Percentiles rank a stretch among this genome's conserved stretches.
phyloP scores from a whole-genome alignment of 306 rosid species.

The Argentina anserina region DNA sequence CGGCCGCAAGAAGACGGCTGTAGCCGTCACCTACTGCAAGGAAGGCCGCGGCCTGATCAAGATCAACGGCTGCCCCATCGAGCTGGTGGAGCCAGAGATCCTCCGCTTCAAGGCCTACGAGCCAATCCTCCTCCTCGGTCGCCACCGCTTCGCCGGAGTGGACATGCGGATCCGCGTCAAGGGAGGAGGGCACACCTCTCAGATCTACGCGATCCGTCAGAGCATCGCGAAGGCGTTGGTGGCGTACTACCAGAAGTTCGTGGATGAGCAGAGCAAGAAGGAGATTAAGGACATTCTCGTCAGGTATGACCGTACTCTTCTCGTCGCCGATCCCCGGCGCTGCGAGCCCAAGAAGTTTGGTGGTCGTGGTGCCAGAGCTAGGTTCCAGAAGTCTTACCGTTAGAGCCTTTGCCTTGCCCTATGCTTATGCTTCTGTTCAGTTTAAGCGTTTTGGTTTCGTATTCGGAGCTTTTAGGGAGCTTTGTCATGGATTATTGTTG shows the following conservation, averaged over 20 bases:
- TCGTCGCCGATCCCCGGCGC: conserved; percentile 51
- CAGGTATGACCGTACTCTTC: conserved; percentile 43
- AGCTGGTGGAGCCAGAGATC: conserved; percentile 50
- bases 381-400: conserved; percentile 61
- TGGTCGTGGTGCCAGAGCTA: conserved; percentile 55
- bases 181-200: conserved; percentile 52
- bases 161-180: conserved; percentile 53
- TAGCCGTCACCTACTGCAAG: conserved; percentile 56
- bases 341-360: conserved; percentile 63
- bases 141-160: conserved; percentile 46
- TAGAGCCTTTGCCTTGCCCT: neutral
- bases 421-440: neutral
- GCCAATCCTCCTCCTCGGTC: conserved; percentile 48
- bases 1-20: conserved; percentile 54
- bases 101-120: conserved; percentile 51
- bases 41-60: conserved; percentile 45
- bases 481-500: neutral
- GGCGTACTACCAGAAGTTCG: conserved; percentile 48
- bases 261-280: conserved; percentile 52
- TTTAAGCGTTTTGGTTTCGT: neutral
- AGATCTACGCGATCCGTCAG: conserved; percentile 57
- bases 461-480: neutral
- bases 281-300: conserved; percentile 50
- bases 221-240: conserved; percentile 57
- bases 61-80: conserved; percentile 55